Evolutionary conservation across 208 protist genomes (phyloP).

Genomic region (Kentomonas sorsogonicus): DNA sequence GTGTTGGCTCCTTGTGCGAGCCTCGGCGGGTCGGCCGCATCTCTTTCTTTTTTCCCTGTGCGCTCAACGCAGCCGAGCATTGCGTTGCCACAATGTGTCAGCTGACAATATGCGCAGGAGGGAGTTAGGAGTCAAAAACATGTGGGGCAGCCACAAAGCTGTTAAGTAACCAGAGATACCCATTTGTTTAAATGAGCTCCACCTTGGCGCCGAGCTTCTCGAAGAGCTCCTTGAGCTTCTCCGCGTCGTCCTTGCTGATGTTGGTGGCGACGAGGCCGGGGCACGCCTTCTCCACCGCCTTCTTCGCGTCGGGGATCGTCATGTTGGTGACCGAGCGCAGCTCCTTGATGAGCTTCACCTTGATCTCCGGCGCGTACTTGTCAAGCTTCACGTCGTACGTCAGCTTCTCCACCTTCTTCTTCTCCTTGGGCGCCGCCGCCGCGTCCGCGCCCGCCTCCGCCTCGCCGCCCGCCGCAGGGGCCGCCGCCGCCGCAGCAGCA

Average conservation of each 20-base stretch:
- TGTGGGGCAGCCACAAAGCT: too few species aligned
- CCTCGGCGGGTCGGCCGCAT: too few species aligned
- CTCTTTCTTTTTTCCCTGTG: background rate
- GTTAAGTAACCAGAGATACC: background rate
- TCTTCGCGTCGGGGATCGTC: conserved; percentile 85
- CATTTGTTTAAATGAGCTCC: conserved; percentile 64
- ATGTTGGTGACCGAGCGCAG: conserved; percentile 81
- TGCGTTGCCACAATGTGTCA: background rate
- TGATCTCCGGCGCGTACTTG: conserved; percentile 78
- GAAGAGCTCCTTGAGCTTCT: conserved; percentile 86
- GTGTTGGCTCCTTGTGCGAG: too few species aligned
- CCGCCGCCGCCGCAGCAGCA: conserved; percentile 25
- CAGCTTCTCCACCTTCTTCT: conserved; percentile 89
- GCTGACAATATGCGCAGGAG: too few species aligned
- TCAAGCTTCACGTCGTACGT: conserved; percentile 86
- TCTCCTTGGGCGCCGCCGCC: conserved; percentile 67
- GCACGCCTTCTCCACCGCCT: conserved; percentile 87
- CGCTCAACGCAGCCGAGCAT: background rate
- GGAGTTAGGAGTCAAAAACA: too few species aligned
- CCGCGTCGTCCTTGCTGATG: conserved; percentile 79
- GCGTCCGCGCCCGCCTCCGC: conserved; percentile 24
- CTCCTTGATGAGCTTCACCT: conserved; percentile 91
- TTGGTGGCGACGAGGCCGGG: conserved; percentile 85
- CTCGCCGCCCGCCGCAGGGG: conserved; percentile 23
- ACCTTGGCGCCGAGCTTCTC: conserved; percentile 87